phyloP scores from a whole-genome alignment of 441 rosid species.

The Kokia cookei region DNA sequence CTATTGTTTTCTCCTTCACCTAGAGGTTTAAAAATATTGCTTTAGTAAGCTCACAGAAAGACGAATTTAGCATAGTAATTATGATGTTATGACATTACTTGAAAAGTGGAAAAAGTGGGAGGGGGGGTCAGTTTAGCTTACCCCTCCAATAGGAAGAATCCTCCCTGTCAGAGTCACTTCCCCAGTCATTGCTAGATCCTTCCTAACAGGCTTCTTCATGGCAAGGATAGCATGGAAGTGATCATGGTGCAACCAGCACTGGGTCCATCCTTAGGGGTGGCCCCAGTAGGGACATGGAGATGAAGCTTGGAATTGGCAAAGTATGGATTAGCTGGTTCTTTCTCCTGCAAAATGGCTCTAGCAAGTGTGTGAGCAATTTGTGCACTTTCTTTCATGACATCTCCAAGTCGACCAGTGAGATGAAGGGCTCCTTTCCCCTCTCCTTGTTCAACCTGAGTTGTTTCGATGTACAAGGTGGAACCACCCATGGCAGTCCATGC shows the following conservation, averaged over 20 bases:
- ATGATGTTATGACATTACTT: not conserved
- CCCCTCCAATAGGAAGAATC: conserved; percentile 95
- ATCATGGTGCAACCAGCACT: conserved; percentile 98
- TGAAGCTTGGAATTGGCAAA: conserved; percentile 80
- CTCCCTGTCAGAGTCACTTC: conserved; percentile 84
- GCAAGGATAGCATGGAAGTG: conserved; percentile 92
- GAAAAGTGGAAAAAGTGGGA: not conserved
- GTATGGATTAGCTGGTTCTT: conserved; percentile 56
- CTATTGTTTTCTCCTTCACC: conserved; percentile 96
- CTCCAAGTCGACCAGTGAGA: conserved; percentile 85
- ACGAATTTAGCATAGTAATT: not conserved
- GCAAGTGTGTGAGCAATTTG: conserved; percentile 86
- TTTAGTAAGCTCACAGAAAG: not conserved
- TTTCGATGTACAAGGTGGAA: conserved; percentile 84
- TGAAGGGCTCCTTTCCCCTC: conserved; percentile 80
- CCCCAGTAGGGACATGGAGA: conserved; percentile 94
- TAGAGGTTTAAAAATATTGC: conserved; percentile 13
- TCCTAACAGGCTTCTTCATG: conserved; percentile 59
- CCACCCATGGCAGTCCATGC: conserved; percentile 99
- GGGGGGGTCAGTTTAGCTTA: conserved; percentile 24
- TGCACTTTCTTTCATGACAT: conserved; percentile 97
- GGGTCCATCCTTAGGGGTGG: conserved; percentile 91
- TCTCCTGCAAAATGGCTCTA: conserved; percentile 55
- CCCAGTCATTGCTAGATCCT: conserved; percentile 95
- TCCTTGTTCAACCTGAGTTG: conserved; percentile 65